phyloP scores from a whole-genome alignment of 1,139 yeast species.

The Candida albicans region DNA sequence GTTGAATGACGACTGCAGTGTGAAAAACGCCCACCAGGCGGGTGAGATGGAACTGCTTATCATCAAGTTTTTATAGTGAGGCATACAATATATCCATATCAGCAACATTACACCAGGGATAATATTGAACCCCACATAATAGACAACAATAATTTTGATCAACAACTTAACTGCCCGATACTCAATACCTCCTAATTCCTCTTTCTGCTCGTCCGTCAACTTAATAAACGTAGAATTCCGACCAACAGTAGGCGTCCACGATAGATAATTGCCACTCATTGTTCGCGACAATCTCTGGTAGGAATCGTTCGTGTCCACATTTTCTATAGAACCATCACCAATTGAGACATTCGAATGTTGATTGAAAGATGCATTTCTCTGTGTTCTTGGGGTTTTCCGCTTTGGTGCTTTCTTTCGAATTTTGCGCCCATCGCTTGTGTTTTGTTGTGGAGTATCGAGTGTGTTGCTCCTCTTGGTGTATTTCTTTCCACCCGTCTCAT shows the following conservation, averaged over 20 bases:
- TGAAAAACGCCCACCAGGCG: conserved; percentile 92
- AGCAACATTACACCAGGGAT: conserved; percentile 57
- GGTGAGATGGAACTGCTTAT: conserved; percentile 61
- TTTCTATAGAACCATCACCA: conserved; percentile 9
- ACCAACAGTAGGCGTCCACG: conserved; percentile 94
- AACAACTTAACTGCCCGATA: conserved; percentile 83
- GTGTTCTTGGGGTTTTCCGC: conserved; percentile 10
- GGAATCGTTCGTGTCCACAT: conserved; percentile 19
- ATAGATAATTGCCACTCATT: conserved; percentile 66
- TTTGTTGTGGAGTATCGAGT: conserved; percentile 37
- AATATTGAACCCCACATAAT: conserved; percentile 76
- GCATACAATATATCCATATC: conserved; percentile 61
- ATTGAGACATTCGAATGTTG: conserved; percentile 2
- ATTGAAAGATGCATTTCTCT: conserved; percentile 6
- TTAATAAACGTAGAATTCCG: conserved; percentile 90
- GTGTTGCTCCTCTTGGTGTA: conserved; percentile 48
- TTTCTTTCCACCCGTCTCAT: conserved; percentile 35
- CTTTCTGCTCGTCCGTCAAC: conserved; percentile 79
- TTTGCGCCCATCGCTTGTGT: background rate
- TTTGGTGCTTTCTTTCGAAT: background rate
- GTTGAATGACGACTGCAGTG: conserved; percentile 73
- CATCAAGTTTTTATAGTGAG: conserved; percentile 44
- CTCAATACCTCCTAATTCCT: conserved; percentile 96
- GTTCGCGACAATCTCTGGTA: conserved; percentile 18
- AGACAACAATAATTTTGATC: conserved; percentile 61